phyloP scores from a whole-genome alignment of 352 stramenopile species.

The Pelagophyceae sp. region DNA sequence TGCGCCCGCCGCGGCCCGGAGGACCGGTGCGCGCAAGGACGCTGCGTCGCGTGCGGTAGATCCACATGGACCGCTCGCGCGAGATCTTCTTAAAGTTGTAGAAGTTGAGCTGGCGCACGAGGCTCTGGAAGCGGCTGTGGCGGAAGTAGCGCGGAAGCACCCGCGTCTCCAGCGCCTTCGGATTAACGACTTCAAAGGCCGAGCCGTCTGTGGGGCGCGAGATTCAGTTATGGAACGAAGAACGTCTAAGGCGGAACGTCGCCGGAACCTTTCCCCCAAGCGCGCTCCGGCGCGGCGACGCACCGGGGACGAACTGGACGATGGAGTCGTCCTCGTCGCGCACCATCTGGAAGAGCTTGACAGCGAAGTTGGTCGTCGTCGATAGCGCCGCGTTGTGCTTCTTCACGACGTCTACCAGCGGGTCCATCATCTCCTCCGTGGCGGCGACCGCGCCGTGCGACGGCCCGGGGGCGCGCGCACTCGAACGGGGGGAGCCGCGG shows the following conservation, averaged over 20 bases:
- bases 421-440: not conserved
- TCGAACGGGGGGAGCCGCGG: too few species aligned
- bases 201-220: conserved; percentile 52
- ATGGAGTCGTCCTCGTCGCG: conserved; percentile 32
- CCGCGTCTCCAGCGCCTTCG: conserved; percentile 70
- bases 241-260: too few species aligned
- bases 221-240: not conserved
- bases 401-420: not conserved
- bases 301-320: conserved; percentile 32
- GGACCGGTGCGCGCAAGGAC: too few species aligned
- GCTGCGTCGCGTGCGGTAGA: conserved; percentile 26
- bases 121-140: conserved; percentile 68
- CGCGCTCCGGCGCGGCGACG: not conserved
- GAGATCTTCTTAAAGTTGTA: conserved; percentile 71
- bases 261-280: not conserved
- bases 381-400: not conserved
- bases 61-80: conserved; percentile 26
- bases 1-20: too few species aligned
- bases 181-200: conserved; percentile 77
- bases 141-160: conserved; percentile 78
- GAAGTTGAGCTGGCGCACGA: conserved; percentile 78
- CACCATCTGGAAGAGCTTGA: conserved; percentile 40
- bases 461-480: too few species aligned
- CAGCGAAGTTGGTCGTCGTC: conserved; percentile 26
- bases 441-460: too few species aligned